These are phyloP conservation scores for Leccinum truebloodii DNA, from an alignment of 768 basidiomycete species.

Conservation along the genomic window DNA sequence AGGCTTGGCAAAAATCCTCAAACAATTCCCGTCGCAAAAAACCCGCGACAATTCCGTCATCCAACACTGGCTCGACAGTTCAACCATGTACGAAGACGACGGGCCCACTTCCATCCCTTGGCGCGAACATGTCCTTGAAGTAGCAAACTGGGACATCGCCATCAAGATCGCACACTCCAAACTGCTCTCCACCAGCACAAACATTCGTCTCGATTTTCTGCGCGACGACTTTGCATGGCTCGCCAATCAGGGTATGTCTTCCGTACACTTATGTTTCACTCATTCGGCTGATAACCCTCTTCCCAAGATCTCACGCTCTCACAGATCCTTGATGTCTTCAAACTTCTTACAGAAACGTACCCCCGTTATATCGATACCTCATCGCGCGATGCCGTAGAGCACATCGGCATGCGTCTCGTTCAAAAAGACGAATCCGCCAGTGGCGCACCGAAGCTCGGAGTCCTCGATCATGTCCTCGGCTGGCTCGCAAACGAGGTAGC, in stretches of 20 bases:
- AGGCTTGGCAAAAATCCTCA: neutral
- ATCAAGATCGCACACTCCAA: conserved; percentile 52
- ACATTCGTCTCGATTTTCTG: conserved; percentile 56
- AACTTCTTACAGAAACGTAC: conserved; percentile 72
- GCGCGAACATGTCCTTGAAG: conserved; percentile 51
- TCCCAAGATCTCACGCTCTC: conserved; percentile 61
- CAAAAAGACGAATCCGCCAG: conserved; percentile 55
- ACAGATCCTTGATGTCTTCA: conserved; percentile 70
- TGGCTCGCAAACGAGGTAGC: conserved; percentile 75
- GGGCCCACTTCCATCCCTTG: conserved; percentile 37
- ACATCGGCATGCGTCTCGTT: conserved; percentile 63
- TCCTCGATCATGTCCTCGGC: conserved; percentile 69
- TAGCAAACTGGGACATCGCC: conserved; percentile 54
- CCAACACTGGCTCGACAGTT: conserved; percentile 50
- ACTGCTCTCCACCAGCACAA: conserved; percentile 55
- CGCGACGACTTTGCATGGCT: conserved; percentile 61
- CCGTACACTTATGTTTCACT: neutral
- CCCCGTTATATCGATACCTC: conserved; percentile 73
- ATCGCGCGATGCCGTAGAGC: conserved; percentile 73
- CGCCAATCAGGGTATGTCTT: conserved; percentile 53
- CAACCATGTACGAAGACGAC: conserved; percentile 32
- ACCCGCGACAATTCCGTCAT: conserved; percentile 31
- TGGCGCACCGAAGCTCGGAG: conserved; percentile 50
- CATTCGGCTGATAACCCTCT: conserved; percentile 4
- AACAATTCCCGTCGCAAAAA: neutral